Conservation (phyloP, 139 green algal species). For the Zygnema circumcarinatum region DNA sequence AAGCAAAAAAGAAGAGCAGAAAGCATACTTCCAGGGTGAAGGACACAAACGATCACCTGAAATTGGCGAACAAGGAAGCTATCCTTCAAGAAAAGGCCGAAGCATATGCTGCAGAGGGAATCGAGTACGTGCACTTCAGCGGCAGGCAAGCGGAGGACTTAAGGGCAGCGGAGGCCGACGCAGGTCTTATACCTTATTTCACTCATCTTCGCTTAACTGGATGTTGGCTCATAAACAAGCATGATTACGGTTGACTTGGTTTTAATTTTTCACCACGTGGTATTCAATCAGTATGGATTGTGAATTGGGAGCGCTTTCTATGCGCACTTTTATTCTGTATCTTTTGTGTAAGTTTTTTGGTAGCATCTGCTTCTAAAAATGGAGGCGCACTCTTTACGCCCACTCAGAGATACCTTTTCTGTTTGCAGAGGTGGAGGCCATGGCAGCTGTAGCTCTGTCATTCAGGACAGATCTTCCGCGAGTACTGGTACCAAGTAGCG, state of each 20-base stretch:
- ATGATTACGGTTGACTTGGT: no score
- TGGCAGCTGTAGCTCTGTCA: not conserved
- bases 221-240: no score
- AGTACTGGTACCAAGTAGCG: not conserved
- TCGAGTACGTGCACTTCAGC: not conserved
- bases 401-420: not conserved
- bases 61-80: not conserved
- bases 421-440: not conserved
- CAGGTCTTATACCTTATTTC: no score
- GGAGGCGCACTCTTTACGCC: no score
- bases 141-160: not conserved
- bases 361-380: no score
- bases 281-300: no score
- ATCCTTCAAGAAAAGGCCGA: not conserved
- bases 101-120: not conserved
- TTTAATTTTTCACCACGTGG: no score
- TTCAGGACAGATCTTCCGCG: not conserved
- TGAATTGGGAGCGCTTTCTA: no score
- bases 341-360: no score
- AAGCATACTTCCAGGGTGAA: not conserved
- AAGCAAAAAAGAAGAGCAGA: not conserved
- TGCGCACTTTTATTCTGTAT: no score
- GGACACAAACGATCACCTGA: not conserved
- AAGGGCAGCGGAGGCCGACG: not conserved
- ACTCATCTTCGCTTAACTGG: no score